A percentile compares a stretch with the other conserved stretches of the same genome.
phyloP scores from a whole-genome alignment of 768 basidiomycete species.

The Hydnum rufescens region DNA sequence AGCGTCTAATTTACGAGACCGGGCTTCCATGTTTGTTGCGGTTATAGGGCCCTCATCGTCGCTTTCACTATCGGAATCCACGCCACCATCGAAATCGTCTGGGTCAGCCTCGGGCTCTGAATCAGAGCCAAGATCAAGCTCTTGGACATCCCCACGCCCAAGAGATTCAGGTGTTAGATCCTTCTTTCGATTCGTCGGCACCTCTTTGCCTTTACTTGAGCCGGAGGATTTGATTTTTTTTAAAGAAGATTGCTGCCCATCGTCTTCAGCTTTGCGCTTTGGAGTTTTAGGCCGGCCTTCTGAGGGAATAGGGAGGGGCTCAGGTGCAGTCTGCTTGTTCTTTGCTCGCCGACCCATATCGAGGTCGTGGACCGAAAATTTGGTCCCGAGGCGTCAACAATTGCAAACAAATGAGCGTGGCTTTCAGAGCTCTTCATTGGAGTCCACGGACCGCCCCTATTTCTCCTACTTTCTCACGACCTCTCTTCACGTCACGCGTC shows the following conservation, averaged over 20 bases:
- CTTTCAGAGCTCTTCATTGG: too few relatives aligned
- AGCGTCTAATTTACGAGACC: conserved; percentile 57
- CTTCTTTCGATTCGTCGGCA: conserved; percentile 10
- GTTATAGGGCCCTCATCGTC: conserved; percentile 38
- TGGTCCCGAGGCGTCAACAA: too few relatives aligned
- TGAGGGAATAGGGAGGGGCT: conserved; percentile 22
- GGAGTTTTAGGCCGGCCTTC: neutral
- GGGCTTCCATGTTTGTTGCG: conserved; percentile 62
- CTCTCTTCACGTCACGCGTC: neutral
- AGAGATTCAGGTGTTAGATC: conserved; percentile 1
- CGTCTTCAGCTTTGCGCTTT: conserved; percentile 14
- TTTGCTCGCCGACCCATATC: conserved; percentile 69
- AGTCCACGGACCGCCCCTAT: too few relatives aligned
- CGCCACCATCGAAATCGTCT: conserved; percentile 22
- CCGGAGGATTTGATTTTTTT: conserved; percentile 22
- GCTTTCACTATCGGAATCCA: conserved; percentile 29
- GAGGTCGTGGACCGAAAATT: too few relatives aligned
- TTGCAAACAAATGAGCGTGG: too few relatives aligned
- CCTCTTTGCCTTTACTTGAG: conserved; percentile 9
- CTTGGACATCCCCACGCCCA: conserved; percentile 11
- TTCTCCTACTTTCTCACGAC: too few relatives aligned
- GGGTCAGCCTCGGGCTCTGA: conserved; percentile 26
- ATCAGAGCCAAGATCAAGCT: conserved; percentile 27
- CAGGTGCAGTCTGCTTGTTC: conserved; percentile 61
- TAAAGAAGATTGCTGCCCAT: conserved; percentile 15